A percentile compares a stretch with the other conserved stretches of the same genome.
Conservation (phyloP, 805 yeast genomes). For the Suhomyces vadensis region DNA sequence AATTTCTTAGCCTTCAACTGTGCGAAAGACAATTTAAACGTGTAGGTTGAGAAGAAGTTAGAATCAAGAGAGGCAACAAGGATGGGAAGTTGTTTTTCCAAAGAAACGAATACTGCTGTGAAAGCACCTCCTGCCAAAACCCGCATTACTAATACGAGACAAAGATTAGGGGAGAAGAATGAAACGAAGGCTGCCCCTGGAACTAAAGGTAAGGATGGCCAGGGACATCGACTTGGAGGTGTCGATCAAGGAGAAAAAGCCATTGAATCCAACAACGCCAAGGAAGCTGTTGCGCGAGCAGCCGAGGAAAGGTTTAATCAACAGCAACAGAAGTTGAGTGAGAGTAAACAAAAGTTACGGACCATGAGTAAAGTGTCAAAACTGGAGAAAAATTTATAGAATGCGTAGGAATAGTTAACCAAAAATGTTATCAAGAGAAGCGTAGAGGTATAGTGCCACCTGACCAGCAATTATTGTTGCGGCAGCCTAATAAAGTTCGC, state of each 20-base stretch:
- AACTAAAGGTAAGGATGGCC: background rate
- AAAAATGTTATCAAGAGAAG: too few species aligned
- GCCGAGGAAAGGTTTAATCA: constrained; percentile 37
- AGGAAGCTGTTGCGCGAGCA: constrained; percentile 41
- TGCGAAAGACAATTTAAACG: background rate
- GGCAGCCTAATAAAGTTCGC: too few species aligned
- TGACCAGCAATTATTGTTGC: too few species aligned
- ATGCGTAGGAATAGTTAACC: too few species aligned
- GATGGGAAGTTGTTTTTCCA: constrained; percentile 31
- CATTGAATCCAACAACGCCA: constrained; percentile 13
- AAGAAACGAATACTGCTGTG: constrained; percentile 7
- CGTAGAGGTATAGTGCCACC: too few species aligned
- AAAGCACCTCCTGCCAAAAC: background rate
- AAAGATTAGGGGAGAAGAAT: background rate
- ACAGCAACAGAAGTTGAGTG: constrained; percentile 27
- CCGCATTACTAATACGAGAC: background rate
- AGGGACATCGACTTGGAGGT: constrained; percentile 3
- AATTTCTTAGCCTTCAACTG: background rate
- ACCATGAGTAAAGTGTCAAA: constrained; percentile 31
- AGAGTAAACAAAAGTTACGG: constrained; percentile 32
- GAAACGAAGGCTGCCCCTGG: background rate
- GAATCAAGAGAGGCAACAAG: constrained; percentile 1
- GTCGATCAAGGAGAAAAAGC: background rate
- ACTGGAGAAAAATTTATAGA: constrained; percentile 34
- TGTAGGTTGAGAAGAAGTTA: background rate